Percentiles rank a stretch among this genome's conserved stretches.
These are phyloP conservation scores for Candida incommunis DNA, from an alignment of 805 yeast species.

Conservation along the genomic window DNA sequence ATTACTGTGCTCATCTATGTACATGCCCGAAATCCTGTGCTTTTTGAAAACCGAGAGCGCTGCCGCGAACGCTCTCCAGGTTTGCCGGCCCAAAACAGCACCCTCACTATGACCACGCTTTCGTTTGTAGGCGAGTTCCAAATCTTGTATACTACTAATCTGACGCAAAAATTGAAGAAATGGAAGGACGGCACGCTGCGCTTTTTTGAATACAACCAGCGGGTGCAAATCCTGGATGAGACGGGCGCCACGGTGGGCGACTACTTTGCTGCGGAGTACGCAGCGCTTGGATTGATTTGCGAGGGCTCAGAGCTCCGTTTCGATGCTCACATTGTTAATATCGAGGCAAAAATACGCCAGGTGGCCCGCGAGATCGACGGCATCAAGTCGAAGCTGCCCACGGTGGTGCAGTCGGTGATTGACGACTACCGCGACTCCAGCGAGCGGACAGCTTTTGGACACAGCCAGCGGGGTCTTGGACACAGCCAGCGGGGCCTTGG, in stretches of 20 bases:
- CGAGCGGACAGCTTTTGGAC: neutral
- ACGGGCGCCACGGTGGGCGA: conserved; percentile 12
- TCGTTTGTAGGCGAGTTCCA: neutral
- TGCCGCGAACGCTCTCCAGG: too few relatives aligned
- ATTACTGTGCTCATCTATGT: too few relatives aligned
- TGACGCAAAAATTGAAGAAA: conserved; percentile 22
- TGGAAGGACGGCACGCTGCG: conserved; percentile 24
- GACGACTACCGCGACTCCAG: neutral
- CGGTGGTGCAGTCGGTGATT: neutral
- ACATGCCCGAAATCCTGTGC: too few relatives aligned
- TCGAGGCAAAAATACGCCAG: neutral
- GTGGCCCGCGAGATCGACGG: neutral
- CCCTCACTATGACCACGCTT: neutral
- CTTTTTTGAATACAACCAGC: conserved; percentile 12
- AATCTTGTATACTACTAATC: conserved; percentile 21
- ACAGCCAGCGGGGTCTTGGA: neutral
- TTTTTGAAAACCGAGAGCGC: too few relatives aligned
- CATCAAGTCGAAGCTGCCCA: neutral
- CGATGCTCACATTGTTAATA: conserved; percentile 14
- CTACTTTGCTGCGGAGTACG: neutral
- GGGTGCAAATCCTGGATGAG: conserved; percentile 18
- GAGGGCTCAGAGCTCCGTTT: neutral
- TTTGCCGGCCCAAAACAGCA: too few relatives aligned
- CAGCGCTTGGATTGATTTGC: neutral
- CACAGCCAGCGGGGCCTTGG: neutral